A percentile compares a stretch with the other conserved stretches of the same genome.
Conservation (phyloP, 2,329 filamentous ascomycete genomes). For the Gnomoniopsis sp. region DNA sequence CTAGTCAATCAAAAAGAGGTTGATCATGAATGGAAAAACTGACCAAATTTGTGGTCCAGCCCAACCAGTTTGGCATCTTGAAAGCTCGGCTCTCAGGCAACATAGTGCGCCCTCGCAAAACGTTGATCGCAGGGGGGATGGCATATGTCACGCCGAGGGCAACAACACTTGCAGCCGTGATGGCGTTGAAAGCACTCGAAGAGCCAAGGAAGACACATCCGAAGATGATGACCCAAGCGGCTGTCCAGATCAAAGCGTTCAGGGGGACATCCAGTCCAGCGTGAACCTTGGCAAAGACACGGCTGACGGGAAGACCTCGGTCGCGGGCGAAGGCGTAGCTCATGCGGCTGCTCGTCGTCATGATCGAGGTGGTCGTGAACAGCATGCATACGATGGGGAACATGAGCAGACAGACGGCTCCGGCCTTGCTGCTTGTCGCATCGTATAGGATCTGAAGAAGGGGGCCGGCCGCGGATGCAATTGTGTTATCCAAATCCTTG, state of each 20-base stretch:
- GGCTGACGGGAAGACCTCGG: conserved; percentile 61
- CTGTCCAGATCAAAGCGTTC: conserved; percentile 61
- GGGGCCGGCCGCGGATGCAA: conserved; percentile 32
- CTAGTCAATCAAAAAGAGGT: not conserved
- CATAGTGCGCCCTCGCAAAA: conserved; percentile 61
- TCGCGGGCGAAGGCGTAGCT: conserved; percentile 67
- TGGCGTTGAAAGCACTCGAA: conserved; percentile 65
- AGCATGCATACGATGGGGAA: conserved; percentile 62
- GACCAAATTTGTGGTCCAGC: conserved; percentile 31
- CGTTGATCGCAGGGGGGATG: conserved; percentile 69
- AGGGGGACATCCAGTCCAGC: conserved; percentile 59
- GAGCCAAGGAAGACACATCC: conserved; percentile 69
- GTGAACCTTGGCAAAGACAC: conserved; percentile 60
- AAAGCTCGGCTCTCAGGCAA: conserved; percentile 49
- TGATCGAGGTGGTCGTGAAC: conserved; percentile 60
- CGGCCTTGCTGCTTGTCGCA: conserved; percentile 58
- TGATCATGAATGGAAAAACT: not conserved
- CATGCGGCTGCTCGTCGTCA: conserved; percentile 65
- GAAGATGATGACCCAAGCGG: conserved; percentile 61
- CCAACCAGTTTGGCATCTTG: conserved; percentile 31
- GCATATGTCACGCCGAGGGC: conserved; percentile 70
- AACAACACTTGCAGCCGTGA: conserved; percentile 68
- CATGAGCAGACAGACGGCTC: conserved; percentile 63
- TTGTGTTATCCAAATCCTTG: conserved; percentile 51
- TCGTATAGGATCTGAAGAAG: conserved; percentile 46